Evolutionary conservation across 208 protist genomes (phyloP), one percentile per base, ranked within the genome.

Genomic region (Leishmania turanica): DNA sequence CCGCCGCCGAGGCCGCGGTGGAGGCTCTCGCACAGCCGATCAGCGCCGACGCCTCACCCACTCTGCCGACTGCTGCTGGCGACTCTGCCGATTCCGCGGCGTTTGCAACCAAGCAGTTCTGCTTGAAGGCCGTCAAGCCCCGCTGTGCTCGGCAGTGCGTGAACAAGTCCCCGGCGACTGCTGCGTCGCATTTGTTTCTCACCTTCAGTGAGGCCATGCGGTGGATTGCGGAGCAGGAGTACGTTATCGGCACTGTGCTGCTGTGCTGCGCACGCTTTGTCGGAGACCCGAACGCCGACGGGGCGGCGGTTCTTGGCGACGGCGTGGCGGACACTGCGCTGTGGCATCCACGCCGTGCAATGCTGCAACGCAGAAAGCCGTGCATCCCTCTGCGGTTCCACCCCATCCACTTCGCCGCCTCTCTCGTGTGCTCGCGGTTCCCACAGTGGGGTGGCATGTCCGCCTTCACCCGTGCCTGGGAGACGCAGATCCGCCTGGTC

Each of bases 181-280:
- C 69, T 73, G 81, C 77, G n/a, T 53, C 77, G 47, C 75, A 87
- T 24, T 73, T 95, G 21, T 96, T 95, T 80, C 77, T 97, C 24
- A 78, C 84, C 78, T 74, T 79, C 45, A 75, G 75, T 31, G 95
- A 96, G 83, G 82, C 90, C 49, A 79, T 93, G 79, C 85, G 91
- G 31, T 97, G 95, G 93, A 64, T 96, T 3, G 87, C 85, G 31
- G 92, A 91, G 78, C 90, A 96, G 86, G 93, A 97, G 85, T 96
- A 95, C 75, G 91, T 97, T 24, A 93, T 97, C 77, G 93, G 88
- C 34, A 82, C 90, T 1, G 85, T 96, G 42, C 84, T 98, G 4
- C 60, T 91, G 42, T 93, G 87, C 76, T 96, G 92, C 64, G 87
- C 90, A 2, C 77, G 82, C 64, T 85, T 85, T 68, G n/a, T 85